Percentiles rank a stretch among this genome's conserved stretches.
Evolutionary conservation across 1,139 yeast species (phyloP).

Genomic region (Suhomyces bribrorum): DNA sequence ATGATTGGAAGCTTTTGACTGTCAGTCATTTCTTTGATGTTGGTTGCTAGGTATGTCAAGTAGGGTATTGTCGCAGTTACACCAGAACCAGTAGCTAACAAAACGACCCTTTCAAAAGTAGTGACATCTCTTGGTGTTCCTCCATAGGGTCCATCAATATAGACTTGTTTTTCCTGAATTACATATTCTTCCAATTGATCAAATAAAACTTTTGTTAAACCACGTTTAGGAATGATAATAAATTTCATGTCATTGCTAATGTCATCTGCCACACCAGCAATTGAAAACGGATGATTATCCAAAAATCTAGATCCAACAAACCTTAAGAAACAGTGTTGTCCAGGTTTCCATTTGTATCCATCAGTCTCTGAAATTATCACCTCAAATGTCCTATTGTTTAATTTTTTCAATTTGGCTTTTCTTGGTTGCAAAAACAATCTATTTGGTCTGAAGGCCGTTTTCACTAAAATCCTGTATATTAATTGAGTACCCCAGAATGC

Average conservation of each 20-base stretch:
- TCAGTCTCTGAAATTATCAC: conserved; percentile 40
- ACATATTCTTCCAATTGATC: conserved; percentile 29
- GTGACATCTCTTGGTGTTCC: conserved; percentile 52
- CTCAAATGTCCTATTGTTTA: conserved; percentile 41
- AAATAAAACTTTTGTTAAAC: conserved; percentile 45
- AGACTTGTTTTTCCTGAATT: conserved; percentile 33
- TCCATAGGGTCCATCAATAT: conserved; percentile 67
- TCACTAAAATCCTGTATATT: conserved; percentile 49
- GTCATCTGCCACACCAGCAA: conserved; percentile 42
- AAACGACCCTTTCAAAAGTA: conserved; percentile 49
- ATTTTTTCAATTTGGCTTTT: conserved; percentile 35
- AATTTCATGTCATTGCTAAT: conserved; percentile 39
- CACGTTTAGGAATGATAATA: conserved; percentile 51
- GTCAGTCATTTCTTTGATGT: conserved; percentile 15
- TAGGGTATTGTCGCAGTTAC: conserved; percentile 56
- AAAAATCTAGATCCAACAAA: conserved; percentile 46
- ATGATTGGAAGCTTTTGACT: conserved; percentile 14
- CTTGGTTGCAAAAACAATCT: conserved; percentile 49
- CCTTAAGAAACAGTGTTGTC: conserved; percentile 61
- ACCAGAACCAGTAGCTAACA: conserved; percentile 56
- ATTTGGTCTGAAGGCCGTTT: conserved; percentile 51
- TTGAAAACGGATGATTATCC: conserved; percentile 66
- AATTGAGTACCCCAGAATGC: conserved; percentile 60
- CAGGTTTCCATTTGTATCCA: conserved; percentile 54
- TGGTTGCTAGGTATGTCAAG: conserved; percentile 28